Base-by-base conservation (phyloP, 805 yeast genomes). In the Monosporozyma unispora region DNA sequence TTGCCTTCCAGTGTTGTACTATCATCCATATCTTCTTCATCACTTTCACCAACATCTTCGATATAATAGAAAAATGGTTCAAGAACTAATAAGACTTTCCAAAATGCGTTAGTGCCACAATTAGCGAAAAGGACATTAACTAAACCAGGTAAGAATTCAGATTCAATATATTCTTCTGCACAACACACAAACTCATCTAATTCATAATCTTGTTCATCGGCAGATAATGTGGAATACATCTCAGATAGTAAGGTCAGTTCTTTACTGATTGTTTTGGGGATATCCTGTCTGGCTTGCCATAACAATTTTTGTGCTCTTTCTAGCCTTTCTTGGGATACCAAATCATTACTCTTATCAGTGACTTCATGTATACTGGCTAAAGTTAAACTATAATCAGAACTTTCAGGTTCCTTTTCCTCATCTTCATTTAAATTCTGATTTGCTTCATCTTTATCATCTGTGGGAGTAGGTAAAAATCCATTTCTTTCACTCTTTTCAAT, bases 61-160 rank as follows among this genome's bases (percentile, higher is more conserved):
- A 67, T 65, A 44, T 67, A 67, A 42, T 66, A 67, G 45, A 67
- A 67, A 45, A 66, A 63, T 1, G 70, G 70, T 47, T 66, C 69
- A 33, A 67, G 47, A 3, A 63, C 68, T n/a, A 66, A 54, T 57
- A 67, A 58, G 3, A 65, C 63, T 46, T 67, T 65, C 66, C 69
- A 64, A 48, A 66, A 66, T 38, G 57, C 47, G 6, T 29, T 39
- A n/a, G 62, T 48, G 4, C 63, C 64, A 39, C 67, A 60, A 38
- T 66, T 65, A 9, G 53, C 54, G 39, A 63, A 65, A 9, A 67
- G 46, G 18, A 66, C 63, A 22, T 62, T 59, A 6, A 66, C 59
- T 40, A 67, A 53, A 18, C 61, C 57, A 9, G 70, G 70, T 31
- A 66, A 50, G 51, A 60, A 67, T 46, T 62, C 66, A 12, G 62